A percentile compares a stretch with the other conserved stretches of the same genome.
phyloP scores from a whole-genome alignment of 2,329 filamentous ascomycete species.

The Ceratocystis colombiana region DNA sequence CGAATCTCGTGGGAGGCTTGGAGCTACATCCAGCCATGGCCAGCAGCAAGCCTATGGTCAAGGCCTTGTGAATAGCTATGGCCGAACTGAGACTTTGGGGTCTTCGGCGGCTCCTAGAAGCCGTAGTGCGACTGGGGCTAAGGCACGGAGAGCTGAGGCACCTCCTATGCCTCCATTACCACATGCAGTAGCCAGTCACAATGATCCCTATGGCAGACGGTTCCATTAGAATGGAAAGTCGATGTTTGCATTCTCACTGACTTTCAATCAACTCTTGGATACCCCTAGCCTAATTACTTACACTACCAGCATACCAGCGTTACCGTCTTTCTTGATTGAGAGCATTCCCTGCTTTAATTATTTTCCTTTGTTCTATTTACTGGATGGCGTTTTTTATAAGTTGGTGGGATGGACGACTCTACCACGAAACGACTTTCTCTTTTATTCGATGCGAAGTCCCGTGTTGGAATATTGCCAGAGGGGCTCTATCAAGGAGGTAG shows the following conservation, averaged over 20 bases:
- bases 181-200: constrained; percentile 20
- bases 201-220: constrained; percentile 22
- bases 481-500: too few species aligned
- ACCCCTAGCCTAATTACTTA: too few species aligned
- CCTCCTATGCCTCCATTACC: constrained; percentile 23
- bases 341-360: too few species aligned
- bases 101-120: constrained; percentile 3
- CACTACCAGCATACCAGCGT: too few species aligned
- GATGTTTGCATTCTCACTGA: neutral
- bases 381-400: neutral
- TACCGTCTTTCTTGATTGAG: too few species aligned
- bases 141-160: constrained; percentile 5
- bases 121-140: neutral
- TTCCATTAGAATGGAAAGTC: constrained; percentile 14
- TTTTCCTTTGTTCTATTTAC: neutral
- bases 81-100: neutral
- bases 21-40: neutral
- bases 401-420: neutral
- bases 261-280: neutral
- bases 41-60: neutral
- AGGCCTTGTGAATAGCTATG: neutral
- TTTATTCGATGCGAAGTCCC: too few species aligned
- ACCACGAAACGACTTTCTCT: too few species aligned
- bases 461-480: too few species aligned
- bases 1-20: constrained; percentile 18